Conservation (phyloP, 2,329 filamentous ascomycete species). For the Cladosporium sp. region DNA sequence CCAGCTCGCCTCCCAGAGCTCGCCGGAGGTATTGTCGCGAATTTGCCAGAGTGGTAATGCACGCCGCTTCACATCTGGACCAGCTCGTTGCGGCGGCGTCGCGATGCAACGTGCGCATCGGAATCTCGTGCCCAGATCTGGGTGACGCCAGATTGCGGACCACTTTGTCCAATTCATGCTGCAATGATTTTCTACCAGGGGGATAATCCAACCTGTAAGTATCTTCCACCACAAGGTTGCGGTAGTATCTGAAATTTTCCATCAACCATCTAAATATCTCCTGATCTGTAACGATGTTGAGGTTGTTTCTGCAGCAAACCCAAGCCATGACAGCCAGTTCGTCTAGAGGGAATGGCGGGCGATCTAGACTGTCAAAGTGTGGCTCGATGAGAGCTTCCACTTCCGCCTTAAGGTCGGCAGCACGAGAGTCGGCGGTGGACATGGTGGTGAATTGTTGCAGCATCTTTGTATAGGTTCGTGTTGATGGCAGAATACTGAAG, state of each 20-base stretch:
- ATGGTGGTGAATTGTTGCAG: no score
- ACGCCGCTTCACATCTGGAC: no score
- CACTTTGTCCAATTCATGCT: no score
- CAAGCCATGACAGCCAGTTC: conserved; percentile 20
- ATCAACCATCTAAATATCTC: background rate
- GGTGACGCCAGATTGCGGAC: no score
- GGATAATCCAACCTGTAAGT: no score
- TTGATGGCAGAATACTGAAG: no score
- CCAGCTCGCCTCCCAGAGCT: background rate
- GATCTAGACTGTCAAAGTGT: background rate
- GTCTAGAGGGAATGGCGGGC: conserved; percentile 1
- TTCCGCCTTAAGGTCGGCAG: conserved; percentile 1
- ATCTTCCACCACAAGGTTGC: background rate
- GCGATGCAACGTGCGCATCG: no score
- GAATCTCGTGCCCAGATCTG: no score
- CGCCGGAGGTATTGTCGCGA: background rate
- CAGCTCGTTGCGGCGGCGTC: no score
- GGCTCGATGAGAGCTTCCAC: conserved; percentile 6
- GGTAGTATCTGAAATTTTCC: background rate
- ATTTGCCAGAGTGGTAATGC: background rate
- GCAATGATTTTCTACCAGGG: no score
- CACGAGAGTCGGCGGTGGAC: no score
- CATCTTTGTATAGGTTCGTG: no score
- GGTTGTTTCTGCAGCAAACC: background rate
- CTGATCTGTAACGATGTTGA: background rate